A percentile compares a stretch with the other conserved stretches of the same genome.
Conservation (phyloP, 345 rosid genomes). For the Corymbia maculata region DNA sequence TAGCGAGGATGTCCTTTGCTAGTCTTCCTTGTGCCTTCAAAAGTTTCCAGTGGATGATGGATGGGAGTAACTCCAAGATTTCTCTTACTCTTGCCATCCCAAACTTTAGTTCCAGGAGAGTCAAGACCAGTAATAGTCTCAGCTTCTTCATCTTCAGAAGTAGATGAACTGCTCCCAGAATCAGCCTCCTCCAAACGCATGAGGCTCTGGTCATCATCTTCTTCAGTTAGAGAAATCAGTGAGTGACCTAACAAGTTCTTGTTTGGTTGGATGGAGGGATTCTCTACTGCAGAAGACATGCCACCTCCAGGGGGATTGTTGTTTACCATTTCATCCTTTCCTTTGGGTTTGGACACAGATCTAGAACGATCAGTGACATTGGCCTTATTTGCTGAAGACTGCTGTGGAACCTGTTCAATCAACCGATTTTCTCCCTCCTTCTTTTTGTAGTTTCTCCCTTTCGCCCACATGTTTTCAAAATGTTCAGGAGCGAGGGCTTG, state of each 20-base stretch:
- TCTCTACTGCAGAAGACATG: slow-evolving; percentile 5
- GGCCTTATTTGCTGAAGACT: slow-evolving; percentile 21
- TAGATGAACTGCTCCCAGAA: slow-evolving; percentile 49
- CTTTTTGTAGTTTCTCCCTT: slow-evolving; percentile 78
- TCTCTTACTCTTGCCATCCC: slow-evolving; percentile 92
- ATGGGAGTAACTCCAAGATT: slow-evolving; percentile 56
- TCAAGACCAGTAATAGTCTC: slow-evolving; percentile 60
- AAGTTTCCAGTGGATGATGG: slow-evolving; percentile 96
- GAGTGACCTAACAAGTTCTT: slow-evolving; percentile 22
- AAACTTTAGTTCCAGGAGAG: slow-evolving; percentile 90
- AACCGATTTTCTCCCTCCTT: slow-evolving; percentile 34
- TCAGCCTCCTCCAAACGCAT: slow-evolving; percentile 25
- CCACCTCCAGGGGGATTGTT: slow-evolving; percentile 5
- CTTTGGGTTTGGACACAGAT: slow-evolving; percentile 14
- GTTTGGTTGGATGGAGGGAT: slow-evolving; percentile 13
- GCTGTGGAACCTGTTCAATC: slow-evolving; percentile 26
- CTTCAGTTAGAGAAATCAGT: slow-evolving; percentile 27
- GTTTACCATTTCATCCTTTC: slow-evolving; percentile 13
- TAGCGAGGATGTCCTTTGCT: slow-evolving; percentile 38
- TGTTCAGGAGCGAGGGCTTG: slow-evolving; percentile 91
- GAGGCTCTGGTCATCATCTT: slow-evolving; percentile 34
- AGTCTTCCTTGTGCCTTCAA: slow-evolving; percentile 37
- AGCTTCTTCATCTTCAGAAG: slow-evolving; percentile 83
- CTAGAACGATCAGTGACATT: slow-evolving; percentile 10
- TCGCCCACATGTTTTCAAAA: slow-evolving; percentile 96